Conservation (phyloP, 345 rosid species). For the Rhodamnia argentea region DNA sequence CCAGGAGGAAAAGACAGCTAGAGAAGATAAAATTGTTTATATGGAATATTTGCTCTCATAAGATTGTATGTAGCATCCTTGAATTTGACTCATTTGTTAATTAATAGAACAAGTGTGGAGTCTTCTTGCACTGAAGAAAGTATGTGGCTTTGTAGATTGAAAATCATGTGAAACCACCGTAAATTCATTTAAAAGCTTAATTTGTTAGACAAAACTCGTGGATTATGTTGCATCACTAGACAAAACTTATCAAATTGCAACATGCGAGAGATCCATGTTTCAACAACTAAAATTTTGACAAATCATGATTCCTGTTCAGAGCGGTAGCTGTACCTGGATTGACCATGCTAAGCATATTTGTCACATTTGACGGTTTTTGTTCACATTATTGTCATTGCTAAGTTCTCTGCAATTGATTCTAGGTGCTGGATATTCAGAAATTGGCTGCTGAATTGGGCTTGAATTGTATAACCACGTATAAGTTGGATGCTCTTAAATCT, state of each 20-base stretch:
- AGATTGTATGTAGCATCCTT: background rate
- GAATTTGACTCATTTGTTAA: background rate
- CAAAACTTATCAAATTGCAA: background rate
- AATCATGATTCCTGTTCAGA: background rate
- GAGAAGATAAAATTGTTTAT: background rate
- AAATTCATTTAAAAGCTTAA: background rate
- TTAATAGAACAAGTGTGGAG: background rate
- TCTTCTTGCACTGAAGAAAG: background rate
- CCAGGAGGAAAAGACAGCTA: background rate
- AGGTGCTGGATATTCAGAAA: constrained; percentile 73
- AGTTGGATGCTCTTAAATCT: constrained; percentile 85
- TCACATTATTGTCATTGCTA: background rate
- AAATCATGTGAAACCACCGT: background rate
- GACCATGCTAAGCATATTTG: background rate
- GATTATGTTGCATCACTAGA: background rate
- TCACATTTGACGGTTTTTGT: background rate
- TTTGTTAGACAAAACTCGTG: background rate
- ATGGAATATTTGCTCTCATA: background rate
- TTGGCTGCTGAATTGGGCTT: constrained; percentile 84
- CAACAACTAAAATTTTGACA: background rate
- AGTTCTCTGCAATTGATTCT: background rate
- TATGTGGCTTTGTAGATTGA: background rate
- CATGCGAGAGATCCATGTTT: background rate
- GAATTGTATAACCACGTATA: constrained; percentile 70
- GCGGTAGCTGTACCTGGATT: background rate